phyloP scores from a whole-genome alignment of 2,329 filamentous ascomycete genomes.

The Fusarium sp. region DNA sequence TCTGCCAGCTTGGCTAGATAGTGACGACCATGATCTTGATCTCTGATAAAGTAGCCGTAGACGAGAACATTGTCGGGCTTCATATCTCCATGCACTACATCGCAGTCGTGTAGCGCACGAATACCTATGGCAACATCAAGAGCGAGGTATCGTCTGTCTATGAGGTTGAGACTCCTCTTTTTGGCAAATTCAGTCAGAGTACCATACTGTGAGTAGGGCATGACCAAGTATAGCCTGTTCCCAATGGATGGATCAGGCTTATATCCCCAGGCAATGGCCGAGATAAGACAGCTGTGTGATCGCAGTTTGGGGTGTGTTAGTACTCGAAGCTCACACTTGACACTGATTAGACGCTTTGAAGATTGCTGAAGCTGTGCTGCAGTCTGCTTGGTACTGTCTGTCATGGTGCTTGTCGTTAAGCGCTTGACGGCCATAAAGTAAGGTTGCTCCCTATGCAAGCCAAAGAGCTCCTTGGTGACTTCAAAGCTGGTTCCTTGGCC shows the following conservation, averaged over 20 bases:
- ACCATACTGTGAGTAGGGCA: constrained; percentile 4
- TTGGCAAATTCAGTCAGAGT: neutral
- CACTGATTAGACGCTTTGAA: neutral
- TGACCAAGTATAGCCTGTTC: constrained; percentile 4
- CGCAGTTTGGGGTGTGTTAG: constrained; percentile 6
- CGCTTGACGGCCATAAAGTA: constrained; percentile 9
- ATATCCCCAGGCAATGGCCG: constrained; percentile 13
- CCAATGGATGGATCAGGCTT: neutral
- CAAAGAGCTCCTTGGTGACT: constrained; percentile 12
- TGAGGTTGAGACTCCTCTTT: constrained; percentile 1
- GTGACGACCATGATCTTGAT: constrained; percentile 8
- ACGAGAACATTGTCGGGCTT: constrained; percentile 17
- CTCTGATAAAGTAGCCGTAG: constrained; percentile 1
- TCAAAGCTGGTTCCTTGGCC: constrained; percentile 10
- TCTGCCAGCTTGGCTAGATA: constrained; percentile 15
- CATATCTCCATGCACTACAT: constrained; percentile 20
- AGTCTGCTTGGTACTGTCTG: neutral
- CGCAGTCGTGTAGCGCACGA: constrained; percentile 16
- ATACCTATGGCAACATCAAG: constrained; percentile 20
- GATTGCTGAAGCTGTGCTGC: neutral
- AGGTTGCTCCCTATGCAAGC: neutral
- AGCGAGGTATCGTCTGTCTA: constrained; percentile 10
- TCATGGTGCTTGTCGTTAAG: too few species aligned
- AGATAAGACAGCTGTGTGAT: constrained; percentile 2
- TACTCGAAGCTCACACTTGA: constrained; percentile 13